Base-by-base conservation (phyloP, 441 rosid genomes). In the Gossypium davidsonii region DNA sequence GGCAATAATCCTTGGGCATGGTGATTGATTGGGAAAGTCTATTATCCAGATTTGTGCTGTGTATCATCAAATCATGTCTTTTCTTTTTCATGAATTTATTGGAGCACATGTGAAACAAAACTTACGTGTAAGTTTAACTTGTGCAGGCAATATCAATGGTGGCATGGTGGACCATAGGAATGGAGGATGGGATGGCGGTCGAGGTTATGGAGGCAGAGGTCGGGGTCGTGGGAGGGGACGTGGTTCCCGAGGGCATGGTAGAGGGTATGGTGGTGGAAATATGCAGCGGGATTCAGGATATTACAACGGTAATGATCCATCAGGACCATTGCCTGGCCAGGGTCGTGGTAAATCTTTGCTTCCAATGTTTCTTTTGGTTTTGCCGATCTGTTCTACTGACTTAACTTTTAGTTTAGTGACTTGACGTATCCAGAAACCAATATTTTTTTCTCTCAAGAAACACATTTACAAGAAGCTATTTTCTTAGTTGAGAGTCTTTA, bases 211-310 rank as follows among this genome's bases (percentile, higher is more conserved):
- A 49, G 78, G 75, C 57, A 78, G 86, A 52, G 92, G 90, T 21
- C 63, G 83, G 71, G 87, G 85, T 49, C 80, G 87, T 53, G 84
- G 85, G 7, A 79, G 85, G 70, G 82, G 87, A 23, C 74, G 71
- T 55, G 60, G 62, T 64, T 55, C 55, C 46, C 72, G 76, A 55
- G 85, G 85, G 61, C 83, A 74, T 71, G 85, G 81, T 48, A 78
- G 87, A 73, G 66, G 48, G 4, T 79, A 26, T 72, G 75, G 76
- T 70, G 84, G 75, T 74, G 76, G 80, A 58, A 78, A 80, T 74
- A 68, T 78, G 80, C 76, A 63, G 46, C 73, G 65, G 56, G 77
- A 83, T 1, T 62, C 72, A 3, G 83, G 78, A 11, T 75, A 75
- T 79, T 80, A 83, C 69, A 80, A 78, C 60, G 83, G 73, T 25